These are phyloP conservation scores for Prunus salicina DNA, from an alignment of 306 rosid genomes.

Conservation along the genomic window DNA sequence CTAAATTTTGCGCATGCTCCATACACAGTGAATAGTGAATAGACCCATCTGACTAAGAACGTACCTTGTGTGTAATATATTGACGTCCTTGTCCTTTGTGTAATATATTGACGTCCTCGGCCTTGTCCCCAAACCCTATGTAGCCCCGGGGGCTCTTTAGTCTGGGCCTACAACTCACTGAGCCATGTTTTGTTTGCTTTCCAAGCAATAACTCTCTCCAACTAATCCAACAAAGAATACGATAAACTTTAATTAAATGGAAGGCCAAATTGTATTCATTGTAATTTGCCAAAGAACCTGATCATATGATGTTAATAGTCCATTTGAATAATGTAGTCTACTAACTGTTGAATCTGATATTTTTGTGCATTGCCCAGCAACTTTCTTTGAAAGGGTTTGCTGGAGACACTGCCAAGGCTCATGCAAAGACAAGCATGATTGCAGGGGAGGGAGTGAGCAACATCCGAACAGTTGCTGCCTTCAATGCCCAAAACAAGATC, in stretches of 20 bases:
- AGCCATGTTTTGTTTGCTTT: conserved; percentile 24
- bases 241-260: not conserved
- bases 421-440: conserved; percentile 98
- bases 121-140: not conserved
- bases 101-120: conserved; percentile 32
- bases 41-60: conserved; percentile 38
- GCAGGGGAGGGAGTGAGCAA: conserved; percentile 99
- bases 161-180: conserved; percentile 23
- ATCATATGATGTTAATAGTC: not conserved
- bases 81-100: conserved; percentile 22
- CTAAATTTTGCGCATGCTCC: conserved; percentile 55
- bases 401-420: conserved; percentile 98
- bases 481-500: conserved; percentile 89
- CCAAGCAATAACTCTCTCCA: conserved; percentile 13
- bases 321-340: conserved; percentile 11
- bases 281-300: not conserved
- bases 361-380: conserved; percentile 59
- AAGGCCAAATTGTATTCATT: not conserved
- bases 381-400: conserved; percentile 96
- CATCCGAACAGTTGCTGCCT: conserved; percentile 95
- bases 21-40: conserved; percentile 40
- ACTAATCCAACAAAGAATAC: not conserved
- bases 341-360: conserved; percentile 13
- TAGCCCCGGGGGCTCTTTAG: conserved; percentile 19
- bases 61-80: conserved; percentile 32